phyloP scores from a whole-genome alignment of 1,284 basidiomycete species.

The Chondrostereum purpureum region DNA sequence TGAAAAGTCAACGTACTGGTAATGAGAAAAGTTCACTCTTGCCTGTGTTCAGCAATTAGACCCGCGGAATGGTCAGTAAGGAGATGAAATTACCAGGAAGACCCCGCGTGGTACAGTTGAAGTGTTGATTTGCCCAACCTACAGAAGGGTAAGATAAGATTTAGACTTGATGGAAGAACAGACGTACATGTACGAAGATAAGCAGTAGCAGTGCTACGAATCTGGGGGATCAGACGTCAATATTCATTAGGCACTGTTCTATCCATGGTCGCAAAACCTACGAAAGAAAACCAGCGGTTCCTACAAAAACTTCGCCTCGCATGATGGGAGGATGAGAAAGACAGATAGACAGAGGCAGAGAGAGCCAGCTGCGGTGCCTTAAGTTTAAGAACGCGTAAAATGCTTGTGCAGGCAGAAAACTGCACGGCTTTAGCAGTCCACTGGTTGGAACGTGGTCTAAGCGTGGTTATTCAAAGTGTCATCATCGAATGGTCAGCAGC shows the following conservation, averaged over 20 bases:
- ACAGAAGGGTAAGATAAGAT: conserved; percentile 21
- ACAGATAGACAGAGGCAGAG: conserved; percentile 15
- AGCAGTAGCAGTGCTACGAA: conserved; percentile 60
- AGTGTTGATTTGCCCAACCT: conserved; percentile 80
- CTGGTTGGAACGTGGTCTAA: too few relatives aligned
- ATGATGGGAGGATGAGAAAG: conserved; percentile 23
- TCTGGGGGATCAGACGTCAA: conserved; percentile 32
- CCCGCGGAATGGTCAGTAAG: conserved; percentile 3
- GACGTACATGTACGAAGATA: conserved; percentile 71
- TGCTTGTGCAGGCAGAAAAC: too few relatives aligned
- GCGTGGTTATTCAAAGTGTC: too few relatives aligned
- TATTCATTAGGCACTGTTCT: too few relatives aligned
- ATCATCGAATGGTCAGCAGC: too few relatives aligned
- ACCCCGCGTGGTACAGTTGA: conserved; percentile 63
- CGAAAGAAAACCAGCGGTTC: conserved; percentile 62
- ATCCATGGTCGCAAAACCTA: conserved; percentile 33
- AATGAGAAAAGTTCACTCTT: conserved; percentile 60
- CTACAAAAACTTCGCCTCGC: conserved; percentile 69
- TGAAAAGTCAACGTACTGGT: conserved; percentile 58
- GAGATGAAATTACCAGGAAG: conserved; percentile 49
- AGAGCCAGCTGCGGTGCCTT: conserved; percentile 1
- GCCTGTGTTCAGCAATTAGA: conserved; percentile 35
- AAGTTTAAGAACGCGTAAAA: neutral
- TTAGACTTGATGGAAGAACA: conserved; percentile 11
- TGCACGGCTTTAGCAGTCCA: too few relatives aligned